Conservation (phyloP, 2,329 filamentous ascomycete genomes). For the Ophiostoma angusticollis region DNA sequence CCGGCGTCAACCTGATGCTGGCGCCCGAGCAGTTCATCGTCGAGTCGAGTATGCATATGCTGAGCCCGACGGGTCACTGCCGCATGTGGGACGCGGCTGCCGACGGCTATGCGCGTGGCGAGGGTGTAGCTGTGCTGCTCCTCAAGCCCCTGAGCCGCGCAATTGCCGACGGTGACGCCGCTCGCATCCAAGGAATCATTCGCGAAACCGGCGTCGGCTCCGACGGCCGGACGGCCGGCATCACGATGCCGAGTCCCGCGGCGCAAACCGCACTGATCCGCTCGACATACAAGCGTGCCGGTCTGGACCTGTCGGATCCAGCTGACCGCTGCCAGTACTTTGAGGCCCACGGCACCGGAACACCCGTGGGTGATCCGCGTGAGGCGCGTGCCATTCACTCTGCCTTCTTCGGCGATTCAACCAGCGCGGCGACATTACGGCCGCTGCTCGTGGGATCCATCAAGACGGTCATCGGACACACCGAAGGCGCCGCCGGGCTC, state of each 20-base stretch:
- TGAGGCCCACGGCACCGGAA: slow-evolving; percentile 25
- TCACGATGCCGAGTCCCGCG: slow-evolving; percentile 24
- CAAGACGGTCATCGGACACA: slow-evolving; percentile 16
- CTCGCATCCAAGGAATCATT: slow-evolving; percentile 18
- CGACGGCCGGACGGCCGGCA: slow-evolving; percentile 24
- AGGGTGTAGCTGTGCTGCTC: slow-evolving; percentile 27
- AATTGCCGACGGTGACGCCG: slow-evolving; percentile 23
- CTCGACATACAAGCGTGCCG: slow-evolving; percentile 26
- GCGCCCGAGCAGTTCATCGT: slow-evolving; percentile 27
- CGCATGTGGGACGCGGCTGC: slow-evolving; percentile 23
- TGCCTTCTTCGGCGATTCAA: slow-evolving; percentile 23
- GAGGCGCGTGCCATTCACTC: slow-evolving; percentile 29
- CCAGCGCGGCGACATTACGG: not conserved
- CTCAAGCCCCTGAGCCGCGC: slow-evolving; percentile 27
- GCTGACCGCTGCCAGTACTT: slow-evolving; percentile 18
- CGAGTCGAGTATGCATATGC: slow-evolving; percentile 12
- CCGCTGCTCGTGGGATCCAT: slow-evolving; percentile 5
- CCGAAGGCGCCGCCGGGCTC: slow-evolving; percentile 14
- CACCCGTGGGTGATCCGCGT: slow-evolving; percentile 18
- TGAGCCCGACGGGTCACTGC: slow-evolving; percentile 12
- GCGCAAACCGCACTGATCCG: slow-evolving; percentile 29
- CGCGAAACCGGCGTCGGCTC: slow-evolving; percentile 19
- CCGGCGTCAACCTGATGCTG: slow-evolving; percentile 30
- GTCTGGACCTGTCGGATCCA: slow-evolving; percentile 19
- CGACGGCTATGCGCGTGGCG: slow-evolving; percentile 33